Evolutionary conservation across 2,329 filamentous ascomycete species (phyloP), one percentile per base, ranked within the genome.

Genomic region (Coniochaeta prunicola): DNA sequence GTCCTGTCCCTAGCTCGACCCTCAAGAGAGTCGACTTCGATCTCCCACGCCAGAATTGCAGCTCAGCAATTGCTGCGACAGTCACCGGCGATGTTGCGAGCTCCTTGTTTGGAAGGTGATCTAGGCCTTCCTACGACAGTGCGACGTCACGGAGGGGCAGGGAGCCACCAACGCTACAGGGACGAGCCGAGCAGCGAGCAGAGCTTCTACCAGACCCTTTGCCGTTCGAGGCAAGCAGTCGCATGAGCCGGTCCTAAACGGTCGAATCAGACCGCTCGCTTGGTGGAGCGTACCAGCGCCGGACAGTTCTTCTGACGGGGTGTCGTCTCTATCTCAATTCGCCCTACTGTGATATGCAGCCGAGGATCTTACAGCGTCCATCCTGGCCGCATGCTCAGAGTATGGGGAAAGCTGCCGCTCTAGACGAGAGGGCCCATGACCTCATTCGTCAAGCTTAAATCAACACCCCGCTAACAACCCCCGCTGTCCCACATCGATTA

Each of bases 361-460:
- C 19, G 19, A 45, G 4, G 40, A 45, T 26, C 45, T 50, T 28
- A 50, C 5, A 50, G 45, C 45, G 28, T 17, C 30, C 24, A 50
- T 50, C 45, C 45, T 17, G 45, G 45, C 26, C 24, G 24, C 3
- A 17, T 50, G 24, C 45, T 36, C n/a, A 36, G 53, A 55, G 36
- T 26, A 55, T 55, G 53, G 53, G 53, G 53, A 55, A 45, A 55
- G 53, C 53, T 36, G 15, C 33, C 53, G 45, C 30, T 30, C 45
- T 50, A 2, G 45, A 28, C 45, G 21, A 28, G 45, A 28, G 30
- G 8, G n/a, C n/a, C 30, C 53, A 33, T 55, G 53, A 55, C 33
- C 28, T 36, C 53, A 55, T 55, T 55, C 53, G 53, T 36, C 53
- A 55, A 55, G 53, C 30, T 36, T 36, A 55, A 55, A 33, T 55